Evolutionary conservation across 2,329 filamentous ascomycete genomes (phyloP).

Genomic region (Periconia sp.): DNA sequence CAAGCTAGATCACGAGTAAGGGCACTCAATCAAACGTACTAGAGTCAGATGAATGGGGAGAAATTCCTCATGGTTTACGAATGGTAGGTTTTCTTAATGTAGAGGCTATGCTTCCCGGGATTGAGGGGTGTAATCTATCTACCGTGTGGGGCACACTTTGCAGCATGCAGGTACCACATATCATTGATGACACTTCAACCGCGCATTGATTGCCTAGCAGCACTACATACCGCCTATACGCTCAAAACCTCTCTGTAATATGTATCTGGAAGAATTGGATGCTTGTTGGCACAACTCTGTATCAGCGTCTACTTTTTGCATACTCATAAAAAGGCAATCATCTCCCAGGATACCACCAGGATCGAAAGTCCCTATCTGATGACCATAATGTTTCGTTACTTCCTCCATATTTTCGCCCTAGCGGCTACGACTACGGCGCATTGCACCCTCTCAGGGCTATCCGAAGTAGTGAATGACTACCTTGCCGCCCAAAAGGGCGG

Average conservation of each 20-base stretch:
- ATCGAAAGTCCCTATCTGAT: neutral
- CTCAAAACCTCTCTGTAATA: neutral
- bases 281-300: neutral
- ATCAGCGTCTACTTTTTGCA: neutral
- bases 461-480: constrained; percentile 22
- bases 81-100: too few relatives aligned
- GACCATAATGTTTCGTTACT: constrained; percentile 3
- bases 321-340: neutral
- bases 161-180: constrained; percentile 7
- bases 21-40: too few relatives aligned
- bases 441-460: constrained; percentile 23
- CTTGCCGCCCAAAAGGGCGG: constrained; percentile 23
- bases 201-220: constrained; percentile 11
- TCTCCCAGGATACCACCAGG: neutral
- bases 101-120: too few relatives aligned
- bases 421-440: constrained; percentile 15
- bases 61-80: too few relatives aligned
- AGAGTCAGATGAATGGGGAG: too few relatives aligned
- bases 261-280: too few relatives aligned
- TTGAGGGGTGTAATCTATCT: constrained; percentile 10
- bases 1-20: too few relatives aligned
- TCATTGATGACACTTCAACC: constrained; percentile 13
- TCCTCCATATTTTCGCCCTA: constrained; percentile 7
- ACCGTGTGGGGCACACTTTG: constrained; percentile 12
- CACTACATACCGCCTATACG: neutral